phyloP scores from a whole-genome alignment of 768 basidiomycete genomes.

The Suillus decipiens region DNA sequence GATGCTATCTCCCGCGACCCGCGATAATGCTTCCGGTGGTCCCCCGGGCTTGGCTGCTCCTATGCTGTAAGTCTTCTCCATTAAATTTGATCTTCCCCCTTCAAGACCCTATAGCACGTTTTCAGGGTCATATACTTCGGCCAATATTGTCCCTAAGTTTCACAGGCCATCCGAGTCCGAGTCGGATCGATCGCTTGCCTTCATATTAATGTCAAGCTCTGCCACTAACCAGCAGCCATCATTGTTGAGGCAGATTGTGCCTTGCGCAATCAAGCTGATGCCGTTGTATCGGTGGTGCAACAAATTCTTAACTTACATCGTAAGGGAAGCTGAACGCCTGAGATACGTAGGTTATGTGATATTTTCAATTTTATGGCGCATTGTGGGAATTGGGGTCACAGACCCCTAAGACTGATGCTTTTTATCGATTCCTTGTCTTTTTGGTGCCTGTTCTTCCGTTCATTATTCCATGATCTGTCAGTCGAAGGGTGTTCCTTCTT shows the following conservation, averaged over 20 bases:
- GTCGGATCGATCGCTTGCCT: not conserved
- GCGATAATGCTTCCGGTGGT: not conserved
- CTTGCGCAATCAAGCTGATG: not conserved
- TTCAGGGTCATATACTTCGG: constrained; percentile 6
- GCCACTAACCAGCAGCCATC: not conserved
- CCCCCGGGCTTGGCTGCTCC: not conserved
- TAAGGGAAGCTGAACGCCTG: not conserved
- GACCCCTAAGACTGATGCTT: constrained; percentile 3
- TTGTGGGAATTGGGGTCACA: not conserved
- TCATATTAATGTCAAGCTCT: not conserved
- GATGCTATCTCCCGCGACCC: not conserved
- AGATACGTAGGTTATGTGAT: not conserved
- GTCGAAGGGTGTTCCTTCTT: not conserved
- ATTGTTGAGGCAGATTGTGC: not conserved
- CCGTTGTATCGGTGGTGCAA: not conserved
- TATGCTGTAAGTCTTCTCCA: not conserved
- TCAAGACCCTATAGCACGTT: not conserved
- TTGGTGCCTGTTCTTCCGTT: not conserved
- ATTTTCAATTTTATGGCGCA: not conserved
- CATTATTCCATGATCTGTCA: constrained; percentile 1
- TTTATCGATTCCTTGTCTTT: not conserved
- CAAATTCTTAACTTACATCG: not conserved
- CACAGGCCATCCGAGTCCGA: not conserved
- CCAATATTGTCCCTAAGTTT: not conserved
- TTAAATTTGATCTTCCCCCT: not conserved